Conservation (phyloP, 768 basidiomycete genomes). For the Mycena amicta region DNA sequence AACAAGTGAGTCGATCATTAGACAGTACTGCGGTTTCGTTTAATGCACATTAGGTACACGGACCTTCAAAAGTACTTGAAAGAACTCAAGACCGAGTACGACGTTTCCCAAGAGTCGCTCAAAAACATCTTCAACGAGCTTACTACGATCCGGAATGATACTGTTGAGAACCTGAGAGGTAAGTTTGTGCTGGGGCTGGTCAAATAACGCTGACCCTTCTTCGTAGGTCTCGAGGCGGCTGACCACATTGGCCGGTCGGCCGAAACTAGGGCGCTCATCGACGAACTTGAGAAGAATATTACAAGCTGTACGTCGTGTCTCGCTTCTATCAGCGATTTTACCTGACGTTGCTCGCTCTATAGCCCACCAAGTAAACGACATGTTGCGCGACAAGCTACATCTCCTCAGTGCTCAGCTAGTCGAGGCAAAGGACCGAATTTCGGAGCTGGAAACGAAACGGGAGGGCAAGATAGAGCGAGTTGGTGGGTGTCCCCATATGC, state of each 20-base stretch:
- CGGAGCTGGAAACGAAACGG: slow-evolving; percentile 37
- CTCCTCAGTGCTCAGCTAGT: slow-evolving; percentile 43
- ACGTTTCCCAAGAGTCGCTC: slow-evolving; percentile 28
- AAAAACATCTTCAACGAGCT: slow-evolving; percentile 29
- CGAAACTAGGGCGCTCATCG: slow-evolving; percentile 31
- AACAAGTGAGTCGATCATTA: slow-evolving; percentile 17
- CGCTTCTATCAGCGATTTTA: too few species aligned
- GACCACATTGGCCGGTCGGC: slow-evolving; percentile 29
- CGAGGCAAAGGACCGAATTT: slow-evolving; percentile 41
- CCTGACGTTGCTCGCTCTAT: slow-evolving; percentile 8
- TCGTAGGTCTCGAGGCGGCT: slow-evolving; percentile 31
- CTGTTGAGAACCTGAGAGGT: slow-evolving; percentile 30
- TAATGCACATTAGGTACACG: slow-evolving; percentile 25
- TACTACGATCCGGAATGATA: slow-evolving; percentile 24
- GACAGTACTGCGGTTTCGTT: too few species aligned
- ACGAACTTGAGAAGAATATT: slow-evolving; percentile 39
- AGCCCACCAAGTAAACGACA: slow-evolving; percentile 53
- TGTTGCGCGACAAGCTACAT: slow-evolving; percentile 50
- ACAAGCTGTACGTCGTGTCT: slow-evolving; percentile 30
- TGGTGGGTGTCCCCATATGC: slow-evolving; percentile 9
- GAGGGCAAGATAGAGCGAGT: slow-evolving; percentile 20
- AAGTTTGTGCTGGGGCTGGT: too few species aligned
- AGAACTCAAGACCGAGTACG: slow-evolving; percentile 27
- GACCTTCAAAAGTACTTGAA: slow-evolving; percentile 33
- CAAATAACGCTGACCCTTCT: not conserved